Evolutionary conservation across 306 rosid species (phyloP).

Genomic region (Casuarina equisetifolia): DNA sequence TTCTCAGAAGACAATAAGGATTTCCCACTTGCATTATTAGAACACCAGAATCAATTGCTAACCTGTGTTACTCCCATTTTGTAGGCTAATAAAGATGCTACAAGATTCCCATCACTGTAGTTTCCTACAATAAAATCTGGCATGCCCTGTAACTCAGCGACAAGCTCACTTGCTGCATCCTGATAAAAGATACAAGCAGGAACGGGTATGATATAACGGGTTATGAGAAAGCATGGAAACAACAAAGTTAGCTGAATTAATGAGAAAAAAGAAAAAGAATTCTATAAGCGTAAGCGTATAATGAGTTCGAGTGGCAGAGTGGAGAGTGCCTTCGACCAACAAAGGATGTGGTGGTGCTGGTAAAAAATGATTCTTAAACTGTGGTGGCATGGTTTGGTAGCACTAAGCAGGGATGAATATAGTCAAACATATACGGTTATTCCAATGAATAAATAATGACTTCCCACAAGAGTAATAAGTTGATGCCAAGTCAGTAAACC

Average conservation of each 20-base stretch:
- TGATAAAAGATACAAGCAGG: conserved; percentile 35
- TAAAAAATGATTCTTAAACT: not conserved
- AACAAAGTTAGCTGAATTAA: not conserved
- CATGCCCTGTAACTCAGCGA: conserved; percentile 72
- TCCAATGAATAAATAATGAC: not conserved
- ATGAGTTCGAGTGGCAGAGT: not conserved
- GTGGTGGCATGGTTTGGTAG: not conserved
- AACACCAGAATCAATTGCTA: conserved; percentile 18
- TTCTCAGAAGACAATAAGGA: conserved; percentile 9
- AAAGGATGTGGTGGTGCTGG: conserved; percentile 3
- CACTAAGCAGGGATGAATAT: not conserved
- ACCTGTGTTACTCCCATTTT: conserved; percentile 99
- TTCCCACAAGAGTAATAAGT: not conserved
- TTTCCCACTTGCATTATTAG: conserved; percentile 4
- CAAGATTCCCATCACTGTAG: conserved; percentile 97
- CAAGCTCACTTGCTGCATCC: conserved; percentile 83
- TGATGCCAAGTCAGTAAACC: not conserved
- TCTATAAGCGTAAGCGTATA: not conserved
- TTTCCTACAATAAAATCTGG: conserved; percentile 95
- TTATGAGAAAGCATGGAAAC: not conserved
- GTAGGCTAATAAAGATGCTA: conserved; percentile 80
- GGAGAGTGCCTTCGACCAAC: conserved; percentile 1
- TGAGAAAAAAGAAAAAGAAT: not conserved
- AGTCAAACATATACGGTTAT: not conserved
- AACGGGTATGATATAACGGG: conserved; percentile 8